Base-by-base conservation (phyloP, 768 basidiomycete species). In the Hygrophoropsis aurantiaca region DNA sequence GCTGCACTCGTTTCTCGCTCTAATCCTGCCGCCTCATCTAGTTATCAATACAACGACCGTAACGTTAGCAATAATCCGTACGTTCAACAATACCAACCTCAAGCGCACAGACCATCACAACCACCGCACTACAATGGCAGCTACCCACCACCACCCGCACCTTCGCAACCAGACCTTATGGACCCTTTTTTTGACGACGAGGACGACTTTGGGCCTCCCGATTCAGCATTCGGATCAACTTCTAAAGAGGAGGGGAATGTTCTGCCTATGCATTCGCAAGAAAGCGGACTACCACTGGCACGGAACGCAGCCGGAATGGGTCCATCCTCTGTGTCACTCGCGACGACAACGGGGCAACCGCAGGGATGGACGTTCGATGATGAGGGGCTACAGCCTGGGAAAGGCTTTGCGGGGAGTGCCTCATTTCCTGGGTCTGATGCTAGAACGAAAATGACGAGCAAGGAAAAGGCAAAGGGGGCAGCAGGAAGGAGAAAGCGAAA, bases 131-230 rank as follows among this genome's bases (percentile, higher is more conserved):
- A n/a, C n/a, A n/a, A n/a, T 61, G 69, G 71, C 58, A 75, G 77
- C 42, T 85, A 87, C 61, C 84, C 85, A 13, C 84, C 85, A 23
- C 72, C 79, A 37, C 61, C 68, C 46, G 66, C 55, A 19, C 51
- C 54, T n/a, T 24, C 55, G 25, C 56, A 56, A 51, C 74, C 75
- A 48, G 74, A 78, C 61, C 65, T 75, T 49, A 73, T 92, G 68
- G 90, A 92, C 67, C 89, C 87, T n/a, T 92, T 92, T 65, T 92
- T 92, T 66, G 86, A 89, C 64, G 90, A 91, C 62, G 87, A 86
- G 45, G 85, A 87, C 53, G 87, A 90, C 44, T 64, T 64, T 48
- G 81, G 84, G 49, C 57, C 72, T 24, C 80, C 82, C 13, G 84
- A 86, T 65, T 82, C 83, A 16, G 80, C 80, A n/a, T 86, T 86